Percentiles rank a stretch among this genome's conserved stretches.
These are phyloP conservation scores for Candida vartiovaarae DNA, from an alignment of 805 yeast genomes.

Conservation along the genomic window DNA sequence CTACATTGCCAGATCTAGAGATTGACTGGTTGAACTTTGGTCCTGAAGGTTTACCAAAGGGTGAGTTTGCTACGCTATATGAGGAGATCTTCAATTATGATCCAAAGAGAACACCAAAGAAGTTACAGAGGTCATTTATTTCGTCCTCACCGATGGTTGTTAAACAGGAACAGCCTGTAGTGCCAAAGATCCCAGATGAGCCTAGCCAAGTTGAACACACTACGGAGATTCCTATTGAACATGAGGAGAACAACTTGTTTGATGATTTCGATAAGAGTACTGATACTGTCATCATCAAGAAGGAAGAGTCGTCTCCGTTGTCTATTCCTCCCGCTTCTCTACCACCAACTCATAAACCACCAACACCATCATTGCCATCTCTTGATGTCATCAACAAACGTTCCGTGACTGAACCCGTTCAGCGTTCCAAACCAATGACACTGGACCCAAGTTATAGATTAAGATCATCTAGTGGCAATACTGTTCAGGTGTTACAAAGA, in stretches of 20 bases:
- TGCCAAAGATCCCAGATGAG: too few relatives aligned
- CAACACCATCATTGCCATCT: conserved; percentile 3
- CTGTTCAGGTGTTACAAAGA: conserved; percentile 16
- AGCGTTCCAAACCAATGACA: conserved; percentile 13
- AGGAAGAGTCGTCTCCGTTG: neutral
- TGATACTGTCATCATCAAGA: neutral
- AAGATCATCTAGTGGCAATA: conserved; percentile 12
- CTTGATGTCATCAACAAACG: conserved; percentile 13
- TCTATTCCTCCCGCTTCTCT: too few relatives aligned
- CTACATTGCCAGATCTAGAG: conserved; percentile 23
- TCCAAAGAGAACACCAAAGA: conserved; percentile 8
- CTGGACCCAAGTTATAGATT: conserved; percentile 20
- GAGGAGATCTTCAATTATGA: conserved; percentile 23
- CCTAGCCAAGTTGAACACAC: too few relatives aligned
- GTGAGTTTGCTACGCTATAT: conserved; percentile 25
- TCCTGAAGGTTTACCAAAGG: conserved; percentile 13
- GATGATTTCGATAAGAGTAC: neutral
- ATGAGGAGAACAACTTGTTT: too few relatives aligned
- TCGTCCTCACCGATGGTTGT: too few relatives aligned
- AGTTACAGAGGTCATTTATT: too few relatives aligned
- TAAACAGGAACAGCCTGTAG: too few relatives aligned
- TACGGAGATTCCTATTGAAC: too few relatives aligned
- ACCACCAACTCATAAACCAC: neutral
- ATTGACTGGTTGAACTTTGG: conserved; percentile 19
- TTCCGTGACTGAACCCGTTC: conserved; percentile 14